These are phyloP conservation scores for Nidularia sp. DNA, from an alignment of 768 basidiomycete species.

Conservation along the genomic window DNA sequence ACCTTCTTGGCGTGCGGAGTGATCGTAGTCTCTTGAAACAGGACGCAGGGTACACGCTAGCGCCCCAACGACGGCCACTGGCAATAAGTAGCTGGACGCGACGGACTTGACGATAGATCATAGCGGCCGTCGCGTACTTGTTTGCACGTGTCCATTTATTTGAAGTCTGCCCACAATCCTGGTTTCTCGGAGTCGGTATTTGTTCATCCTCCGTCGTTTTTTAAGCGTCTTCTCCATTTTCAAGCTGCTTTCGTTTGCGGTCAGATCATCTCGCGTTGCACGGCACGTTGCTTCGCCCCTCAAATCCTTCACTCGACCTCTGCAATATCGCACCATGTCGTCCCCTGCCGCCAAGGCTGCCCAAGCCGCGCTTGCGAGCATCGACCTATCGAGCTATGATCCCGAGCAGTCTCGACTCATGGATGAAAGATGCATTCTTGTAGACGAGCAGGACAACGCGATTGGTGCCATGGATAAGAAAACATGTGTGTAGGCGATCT, in stretches of 20 bases:
- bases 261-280: neutral
- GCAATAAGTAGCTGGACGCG: too few relatives aligned
- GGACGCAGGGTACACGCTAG: too few relatives aligned
- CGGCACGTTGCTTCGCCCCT: neutral
- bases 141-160: too few relatives aligned
- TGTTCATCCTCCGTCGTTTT: too few relatives aligned
- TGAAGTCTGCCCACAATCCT: too few relatives aligned
- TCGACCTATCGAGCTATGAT: constrained; percentile 85
- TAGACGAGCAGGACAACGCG: constrained; percentile 81
- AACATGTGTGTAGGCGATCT: constrained; percentile 61
- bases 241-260: neutral
- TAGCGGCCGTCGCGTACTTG: too few relatives aligned
- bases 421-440: constrained; percentile 93
- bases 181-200: too few relatives aligned
- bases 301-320: neutral
- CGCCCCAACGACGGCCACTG: too few relatives aligned
- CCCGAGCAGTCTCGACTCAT: constrained; percentile 91
- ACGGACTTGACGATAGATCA: too few relatives aligned
- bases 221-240: neutral
- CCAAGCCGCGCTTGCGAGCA: constrained; percentile 57
- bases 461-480: constrained; percentile 94
- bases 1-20: too few relatives aligned
- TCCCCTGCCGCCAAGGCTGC: constrained; percentile 65
- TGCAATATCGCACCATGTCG: constrained; percentile 29
- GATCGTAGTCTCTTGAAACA: too few relatives aligned